Percentiles rank a stretch among this genome's conserved stretches.
Conservation (phyloP, 805 yeast genomes). For the Metschnikowia lochheadii region DNA sequence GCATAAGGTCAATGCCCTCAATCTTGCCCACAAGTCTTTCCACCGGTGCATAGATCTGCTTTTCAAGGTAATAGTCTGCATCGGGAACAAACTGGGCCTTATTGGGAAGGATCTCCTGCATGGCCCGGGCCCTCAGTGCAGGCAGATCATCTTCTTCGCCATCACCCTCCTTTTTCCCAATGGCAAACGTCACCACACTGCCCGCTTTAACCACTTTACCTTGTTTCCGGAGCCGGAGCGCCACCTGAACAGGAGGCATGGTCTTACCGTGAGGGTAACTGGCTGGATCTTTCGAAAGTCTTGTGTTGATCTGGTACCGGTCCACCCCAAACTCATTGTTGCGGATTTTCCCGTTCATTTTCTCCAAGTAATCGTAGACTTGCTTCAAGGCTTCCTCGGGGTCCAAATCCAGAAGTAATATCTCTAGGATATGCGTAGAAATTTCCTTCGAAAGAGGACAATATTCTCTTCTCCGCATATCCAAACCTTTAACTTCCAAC, state of each 20-base stretch:
- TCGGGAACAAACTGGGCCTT: constrained; percentile 60
- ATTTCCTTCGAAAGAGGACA: constrained; percentile 90
- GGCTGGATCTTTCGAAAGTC: constrained; percentile 81
- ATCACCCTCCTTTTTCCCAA: constrained; percentile 41
- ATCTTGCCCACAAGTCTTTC: constrained; percentile 81
- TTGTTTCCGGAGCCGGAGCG: constrained; percentile 68
- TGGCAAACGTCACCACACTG: constrained; percentile 82
- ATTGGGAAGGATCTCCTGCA: constrained; percentile 63
- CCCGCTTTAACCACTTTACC: constrained; percentile 89
- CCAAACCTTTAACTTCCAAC: constrained; percentile 92
- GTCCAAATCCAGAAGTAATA: constrained; percentile 67
- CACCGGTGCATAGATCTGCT: constrained; percentile 87
- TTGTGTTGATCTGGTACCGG: constrained; percentile 78
- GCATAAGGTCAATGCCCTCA: constrained; percentile 78
- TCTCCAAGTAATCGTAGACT: constrained; percentile 68
- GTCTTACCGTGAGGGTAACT: constrained; percentile 77
- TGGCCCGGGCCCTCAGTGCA: constrained; percentile 81
- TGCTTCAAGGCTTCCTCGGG: constrained; percentile 71
- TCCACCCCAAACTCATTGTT: constrained; percentile 59
- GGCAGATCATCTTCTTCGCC: constrained; percentile 36
- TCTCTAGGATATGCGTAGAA: constrained; percentile 68
- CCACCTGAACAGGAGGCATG: constrained; percentile 86
- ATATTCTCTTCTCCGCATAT: constrained; percentile 94
- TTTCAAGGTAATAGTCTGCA: constrained; percentile 72
- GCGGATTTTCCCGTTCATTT: constrained; percentile 53